Percentiles rank a stretch among this genome's conserved stretches.
phyloP scores from a whole-genome alignment of 208 protist species.

The Trypanosomatidae sp. region DNA sequence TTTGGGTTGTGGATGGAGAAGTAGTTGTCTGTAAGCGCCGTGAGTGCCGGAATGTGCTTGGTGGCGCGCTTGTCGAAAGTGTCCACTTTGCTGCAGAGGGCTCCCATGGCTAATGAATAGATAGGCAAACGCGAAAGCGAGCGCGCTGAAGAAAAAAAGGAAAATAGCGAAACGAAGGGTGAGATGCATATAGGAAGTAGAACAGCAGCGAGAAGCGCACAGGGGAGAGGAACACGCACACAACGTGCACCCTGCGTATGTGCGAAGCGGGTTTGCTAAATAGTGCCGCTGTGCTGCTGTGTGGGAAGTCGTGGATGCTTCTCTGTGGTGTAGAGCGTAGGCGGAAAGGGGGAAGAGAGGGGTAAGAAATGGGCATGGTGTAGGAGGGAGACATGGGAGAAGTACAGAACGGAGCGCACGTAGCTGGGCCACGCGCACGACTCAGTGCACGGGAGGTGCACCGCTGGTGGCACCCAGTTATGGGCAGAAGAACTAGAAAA shows the following conservation, averaged over 20 bases:
- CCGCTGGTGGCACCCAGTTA: neutral
- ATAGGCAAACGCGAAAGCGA: neutral
- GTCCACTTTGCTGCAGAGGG: slow-evolving; percentile 14
- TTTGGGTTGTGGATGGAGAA: slow-evolving; percentile 26
- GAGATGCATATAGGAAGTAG: neutral
- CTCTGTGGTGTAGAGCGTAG: neutral
- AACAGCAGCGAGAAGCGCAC: neutral
- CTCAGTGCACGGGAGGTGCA: neutral
- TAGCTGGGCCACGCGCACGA: neutral
- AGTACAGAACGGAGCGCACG: neutral
- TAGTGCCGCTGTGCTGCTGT: neutral
- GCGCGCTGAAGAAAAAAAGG: neutral
- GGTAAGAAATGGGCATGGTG: neutral
- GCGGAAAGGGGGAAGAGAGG: neutral
- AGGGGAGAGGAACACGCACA: neutral
- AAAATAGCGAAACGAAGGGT: neutral
- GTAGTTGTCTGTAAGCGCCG: slow-evolving; percentile 45
- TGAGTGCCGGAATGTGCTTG: slow-evolving; percentile 37
- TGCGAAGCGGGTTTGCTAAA: neutral
- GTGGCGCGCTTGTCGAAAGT: slow-evolving; percentile 21
- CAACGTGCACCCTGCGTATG: neutral
- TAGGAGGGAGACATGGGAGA: neutral
- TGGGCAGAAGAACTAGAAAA: neutral
- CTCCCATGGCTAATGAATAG: slow-evolving; percentile 32
- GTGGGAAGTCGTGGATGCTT: neutral